These are phyloP conservation scores for Fusarium sp. DNA, from an alignment of 2,329 filamentous ascomycete genomes.

Conservation along the genomic window DNA sequence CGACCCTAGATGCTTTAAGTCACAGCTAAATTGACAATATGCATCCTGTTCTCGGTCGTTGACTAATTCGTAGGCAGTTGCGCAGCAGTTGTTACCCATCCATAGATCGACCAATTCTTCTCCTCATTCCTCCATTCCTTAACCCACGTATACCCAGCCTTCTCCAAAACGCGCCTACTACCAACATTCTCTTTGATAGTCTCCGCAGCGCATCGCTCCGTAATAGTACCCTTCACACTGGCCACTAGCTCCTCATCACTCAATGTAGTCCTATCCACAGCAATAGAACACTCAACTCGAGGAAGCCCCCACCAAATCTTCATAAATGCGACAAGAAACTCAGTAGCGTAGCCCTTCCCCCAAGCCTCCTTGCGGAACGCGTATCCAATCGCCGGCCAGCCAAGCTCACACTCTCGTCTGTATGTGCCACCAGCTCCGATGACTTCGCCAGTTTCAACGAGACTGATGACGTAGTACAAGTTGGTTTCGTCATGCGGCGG, in stretches of 20 bases:
- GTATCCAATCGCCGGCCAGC: constrained; percentile 15
- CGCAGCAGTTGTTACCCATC: neutral
- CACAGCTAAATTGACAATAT: neutral
- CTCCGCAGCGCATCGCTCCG: constrained; percentile 1
- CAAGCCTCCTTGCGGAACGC: constrained; percentile 10
- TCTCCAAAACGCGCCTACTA: neutral
- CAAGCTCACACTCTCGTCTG: constrained; percentile 5
- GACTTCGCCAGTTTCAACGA: neutral
- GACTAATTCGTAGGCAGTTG: neutral
- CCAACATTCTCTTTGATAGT: neutral
- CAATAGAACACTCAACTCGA: neutral
- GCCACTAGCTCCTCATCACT: neutral
- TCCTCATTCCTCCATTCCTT: constrained; percentile 12
- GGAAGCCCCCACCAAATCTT: constrained; percentile 2
- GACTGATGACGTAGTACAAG: constrained; percentile 4
- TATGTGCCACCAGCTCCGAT: neutral
- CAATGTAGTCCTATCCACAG: neutral
- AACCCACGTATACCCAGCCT: neutral
- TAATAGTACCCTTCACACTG: neutral
- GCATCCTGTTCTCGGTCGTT: too few relatives aligned
- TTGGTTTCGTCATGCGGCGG: neutral
- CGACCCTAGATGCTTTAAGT: accelerated
- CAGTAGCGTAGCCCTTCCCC: constrained; percentile 5
- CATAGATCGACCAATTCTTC: constrained; percentile 10
- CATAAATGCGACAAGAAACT: constrained; percentile 1